phyloP scores from a whole-genome alignment of 1,139 yeast species.

The Candida frijolesensis region DNA sequence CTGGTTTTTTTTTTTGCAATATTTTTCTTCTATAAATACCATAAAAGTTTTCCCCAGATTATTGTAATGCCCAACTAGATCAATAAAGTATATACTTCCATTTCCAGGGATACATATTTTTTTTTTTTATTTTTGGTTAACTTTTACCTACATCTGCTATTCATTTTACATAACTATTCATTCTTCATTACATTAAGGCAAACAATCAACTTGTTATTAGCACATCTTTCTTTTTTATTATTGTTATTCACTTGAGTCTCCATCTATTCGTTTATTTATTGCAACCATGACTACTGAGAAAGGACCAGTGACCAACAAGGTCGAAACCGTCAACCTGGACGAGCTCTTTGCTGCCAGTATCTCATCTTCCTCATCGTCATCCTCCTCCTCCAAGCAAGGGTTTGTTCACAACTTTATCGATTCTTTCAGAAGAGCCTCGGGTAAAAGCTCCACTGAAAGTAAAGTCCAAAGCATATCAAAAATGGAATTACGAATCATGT shows the following conservation, averaged over 20 bases:
- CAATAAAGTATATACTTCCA: not conserved
- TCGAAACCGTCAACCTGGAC: not conserved
- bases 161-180: no score
- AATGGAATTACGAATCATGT: slow-evolving; percentile 45
- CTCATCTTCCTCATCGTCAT: not conserved
- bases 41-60: not conserved
- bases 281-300: slow-evolving; percentile 3
- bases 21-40: not conserved
- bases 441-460: slow-evolving; percentile 9
- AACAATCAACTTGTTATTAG: no score
- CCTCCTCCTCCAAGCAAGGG: slow-evolving; percentile 12
- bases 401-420: slow-evolving; percentile 15
- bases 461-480: slow-evolving; percentile 15
- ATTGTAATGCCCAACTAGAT: not conserved
- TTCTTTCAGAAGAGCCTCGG: slow-evolving; percentile 19
- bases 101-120: not conserved
- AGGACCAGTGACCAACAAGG: not conserved
- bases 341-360: slow-evolving; percentile 1
- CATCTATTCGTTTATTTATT: not conserved
- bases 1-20: not conserved
- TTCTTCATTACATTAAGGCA: no score
- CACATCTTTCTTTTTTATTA: no score
- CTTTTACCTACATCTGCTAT: no score
- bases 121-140: not conserved
- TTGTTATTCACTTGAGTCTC: no score